Conservation (phyloP, 2,329 filamentous ascomycete species). For the Ceratocystis cacaofunesta region DNA sequence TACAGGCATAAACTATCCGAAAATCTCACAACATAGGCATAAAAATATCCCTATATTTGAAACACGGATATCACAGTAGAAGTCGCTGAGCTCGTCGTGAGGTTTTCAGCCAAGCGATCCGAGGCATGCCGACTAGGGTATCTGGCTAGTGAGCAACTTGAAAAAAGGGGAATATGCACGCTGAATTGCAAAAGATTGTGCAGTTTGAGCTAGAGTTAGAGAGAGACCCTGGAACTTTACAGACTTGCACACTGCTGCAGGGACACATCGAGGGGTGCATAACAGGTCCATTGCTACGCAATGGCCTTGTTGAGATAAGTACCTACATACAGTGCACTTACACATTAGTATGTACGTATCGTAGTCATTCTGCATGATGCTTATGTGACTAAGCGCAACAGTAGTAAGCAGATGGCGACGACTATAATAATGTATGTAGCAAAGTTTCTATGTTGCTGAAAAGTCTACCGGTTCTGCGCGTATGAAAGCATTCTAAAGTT, state of each 20-base stretch:
- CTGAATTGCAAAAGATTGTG: background rate
- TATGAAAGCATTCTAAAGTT: too few species aligned
- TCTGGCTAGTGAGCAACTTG: background rate
- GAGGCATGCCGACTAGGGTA: too few species aligned
- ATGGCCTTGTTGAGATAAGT: background rate
- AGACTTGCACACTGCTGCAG: background rate
- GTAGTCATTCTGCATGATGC: background rate
- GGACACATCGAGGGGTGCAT: constrained; percentile 1
- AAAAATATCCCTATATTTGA: constrained; percentile 6
- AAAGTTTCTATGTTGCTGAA: too few species aligned
- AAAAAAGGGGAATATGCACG: background rate
- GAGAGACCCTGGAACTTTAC: background rate
- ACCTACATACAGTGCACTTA: background rate
- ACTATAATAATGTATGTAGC: too few species aligned
- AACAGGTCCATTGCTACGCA: background rate
- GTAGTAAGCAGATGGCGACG: background rate
- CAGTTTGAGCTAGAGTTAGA: background rate
- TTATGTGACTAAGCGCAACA: background rate
- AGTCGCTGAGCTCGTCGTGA: background rate
- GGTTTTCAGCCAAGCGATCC: too few species aligned
- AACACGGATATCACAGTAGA: background rate
- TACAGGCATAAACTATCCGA: background rate
- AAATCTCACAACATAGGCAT: background rate
- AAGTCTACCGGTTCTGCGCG: too few species aligned
- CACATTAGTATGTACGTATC: background rate